Conservation (phyloP, 2,329 filamentous ascomycete genomes). For the Aureobasidium sp. region DNA sequence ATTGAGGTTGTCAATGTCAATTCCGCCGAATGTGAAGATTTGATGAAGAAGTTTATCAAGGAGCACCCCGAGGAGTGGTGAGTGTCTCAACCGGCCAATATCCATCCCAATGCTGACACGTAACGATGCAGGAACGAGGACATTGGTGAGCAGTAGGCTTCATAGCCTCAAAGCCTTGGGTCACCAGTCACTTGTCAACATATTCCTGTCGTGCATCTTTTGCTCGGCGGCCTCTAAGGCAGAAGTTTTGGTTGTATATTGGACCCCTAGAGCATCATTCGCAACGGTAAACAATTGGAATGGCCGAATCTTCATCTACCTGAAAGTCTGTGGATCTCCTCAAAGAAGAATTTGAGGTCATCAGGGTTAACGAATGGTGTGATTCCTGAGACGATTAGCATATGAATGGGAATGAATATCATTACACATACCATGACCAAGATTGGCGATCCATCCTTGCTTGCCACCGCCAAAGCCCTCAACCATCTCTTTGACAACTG, state of each 20-base stretch:
- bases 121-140: slow-evolving; percentile 27
- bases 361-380: slow-evolving; percentile 93
- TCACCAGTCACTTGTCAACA: slow-evolving; percentile 27
- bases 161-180: background rate
- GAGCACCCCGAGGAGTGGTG: slow-evolving; percentile 66
- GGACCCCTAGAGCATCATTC: slow-evolving; percentile 24
- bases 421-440: slow-evolving; percentile 70
- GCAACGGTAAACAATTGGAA: slow-evolving; percentile 17
- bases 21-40: slow-evolving; percentile 52
- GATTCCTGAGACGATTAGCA: slow-evolving; percentile 53
- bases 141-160: slow-evolving; percentile 25
- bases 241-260: slow-evolving; percentile 19
- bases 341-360: slow-evolving; percentile 84
- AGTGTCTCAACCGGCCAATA: background rate
- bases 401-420: slow-evolving; percentile 1
- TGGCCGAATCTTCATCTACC: slow-evolving; percentile 26
- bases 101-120: slow-evolving; percentile 8
- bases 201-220: slow-evolving; percentile 28
- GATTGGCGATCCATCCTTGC: slow-evolving; percentile 92
- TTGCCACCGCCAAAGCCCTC: slow-evolving; percentile 74
- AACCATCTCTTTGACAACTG: slow-evolving; percentile 78
- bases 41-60: slow-evolving; percentile 66
- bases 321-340: slow-evolving; percentile 64
- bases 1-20: slow-evolving; percentile 67
- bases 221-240: slow-evolving; percentile 20